Conservation (phyloP, 1,284 basidiomycete genomes). For the Mrakiaceae sp. region DNA sequence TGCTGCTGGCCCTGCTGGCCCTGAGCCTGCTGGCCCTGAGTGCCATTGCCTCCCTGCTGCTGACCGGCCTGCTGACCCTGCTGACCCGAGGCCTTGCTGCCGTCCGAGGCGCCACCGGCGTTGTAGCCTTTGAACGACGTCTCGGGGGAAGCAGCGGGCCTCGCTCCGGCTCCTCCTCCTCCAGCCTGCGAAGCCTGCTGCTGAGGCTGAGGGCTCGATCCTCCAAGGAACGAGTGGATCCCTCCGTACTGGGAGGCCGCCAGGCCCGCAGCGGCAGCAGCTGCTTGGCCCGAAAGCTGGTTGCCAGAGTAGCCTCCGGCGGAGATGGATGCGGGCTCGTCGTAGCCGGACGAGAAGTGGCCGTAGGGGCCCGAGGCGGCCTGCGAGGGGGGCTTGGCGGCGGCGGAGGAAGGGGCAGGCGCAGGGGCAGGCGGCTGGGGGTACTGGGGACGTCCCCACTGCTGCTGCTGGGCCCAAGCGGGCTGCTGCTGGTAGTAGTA, state of each 20-base stretch:
- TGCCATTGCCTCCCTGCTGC: background rate
- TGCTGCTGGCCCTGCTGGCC: conserved; percentile 19
- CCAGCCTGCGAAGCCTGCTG: background rate
- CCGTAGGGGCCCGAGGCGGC: conserved; percentile 11
- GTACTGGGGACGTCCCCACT: conserved; percentile 14
- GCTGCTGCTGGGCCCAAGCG: conserved; percentile 17
- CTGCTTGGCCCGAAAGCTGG: background rate
- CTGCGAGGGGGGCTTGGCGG: background rate
- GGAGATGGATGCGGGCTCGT: conserved; percentile 3
- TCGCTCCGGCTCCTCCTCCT: background rate
- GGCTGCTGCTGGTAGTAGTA: conserved; percentile 15
- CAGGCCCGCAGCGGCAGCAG: background rate
- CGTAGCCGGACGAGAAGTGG: conserved; percentile 15
- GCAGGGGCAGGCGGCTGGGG: conserved; percentile 13
- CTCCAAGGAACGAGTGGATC: conserved; percentile 18
- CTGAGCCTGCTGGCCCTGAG: conserved; percentile 12
- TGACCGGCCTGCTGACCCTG: background rate
- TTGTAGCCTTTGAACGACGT: conserved; percentile 17
- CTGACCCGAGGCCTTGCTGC: background rate
- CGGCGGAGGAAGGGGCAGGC: background rate
- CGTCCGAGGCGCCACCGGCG: background rate
- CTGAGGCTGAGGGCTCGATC: conserved; percentile 11
- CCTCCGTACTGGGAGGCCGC: conserved; percentile 12
- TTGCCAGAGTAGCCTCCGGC: conserved; percentile 4
- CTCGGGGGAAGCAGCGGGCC: conserved; percentile 7